phyloP scores from a whole-genome alignment of 768 basidiomycete genomes.

The Rhodotorula graminis region DNA sequence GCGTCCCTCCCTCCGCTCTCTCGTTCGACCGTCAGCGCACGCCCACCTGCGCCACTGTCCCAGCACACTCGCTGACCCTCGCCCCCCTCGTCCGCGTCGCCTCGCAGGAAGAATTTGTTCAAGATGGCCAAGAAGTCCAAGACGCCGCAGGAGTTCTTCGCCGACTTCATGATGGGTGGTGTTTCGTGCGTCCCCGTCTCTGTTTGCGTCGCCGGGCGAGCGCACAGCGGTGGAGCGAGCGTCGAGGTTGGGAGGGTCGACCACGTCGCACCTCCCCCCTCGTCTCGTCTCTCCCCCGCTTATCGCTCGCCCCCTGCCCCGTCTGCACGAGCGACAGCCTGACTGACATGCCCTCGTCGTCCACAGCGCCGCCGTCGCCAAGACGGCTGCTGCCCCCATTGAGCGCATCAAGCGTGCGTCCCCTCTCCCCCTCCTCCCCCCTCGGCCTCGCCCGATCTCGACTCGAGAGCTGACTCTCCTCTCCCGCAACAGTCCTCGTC shows the following conservation, averaged over 20 bases:
- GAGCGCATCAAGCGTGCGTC: slow-evolving; percentile 98
- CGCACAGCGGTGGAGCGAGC: too few species aligned
- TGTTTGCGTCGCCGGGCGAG: too few species aligned
- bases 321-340: too few species aligned
- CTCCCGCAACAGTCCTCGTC: slow-evolving; percentile 26
- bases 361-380: slow-evolving; percentile 69
- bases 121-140: slow-evolving; percentile 33
- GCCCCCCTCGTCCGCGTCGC: not conserved
- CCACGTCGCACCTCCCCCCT: too few species aligned
- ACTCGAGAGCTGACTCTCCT: not conserved
- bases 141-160: slow-evolving; percentile 50
- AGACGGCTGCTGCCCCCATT: slow-evolving; percentile 98
- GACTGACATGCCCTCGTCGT: too few species aligned
- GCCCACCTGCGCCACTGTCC: not conserved
- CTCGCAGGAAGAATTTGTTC: slow-evolving; percentile 9
- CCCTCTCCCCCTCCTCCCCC: slow-evolving; percentile 42
- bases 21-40: not conserved
- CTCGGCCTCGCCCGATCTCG: not conserved
- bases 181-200: slow-evolving; percentile 54
- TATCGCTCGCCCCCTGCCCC: too few species aligned
- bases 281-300: too few species aligned
- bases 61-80: too few species aligned
- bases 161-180: slow-evolving; percentile 95
- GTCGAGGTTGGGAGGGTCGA: too few species aligned
- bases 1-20: not conserved